Evolutionary conservation across 202 grass and related monocot genomes (phyloP).

Genomic region (Eragrostis tef): DNA sequence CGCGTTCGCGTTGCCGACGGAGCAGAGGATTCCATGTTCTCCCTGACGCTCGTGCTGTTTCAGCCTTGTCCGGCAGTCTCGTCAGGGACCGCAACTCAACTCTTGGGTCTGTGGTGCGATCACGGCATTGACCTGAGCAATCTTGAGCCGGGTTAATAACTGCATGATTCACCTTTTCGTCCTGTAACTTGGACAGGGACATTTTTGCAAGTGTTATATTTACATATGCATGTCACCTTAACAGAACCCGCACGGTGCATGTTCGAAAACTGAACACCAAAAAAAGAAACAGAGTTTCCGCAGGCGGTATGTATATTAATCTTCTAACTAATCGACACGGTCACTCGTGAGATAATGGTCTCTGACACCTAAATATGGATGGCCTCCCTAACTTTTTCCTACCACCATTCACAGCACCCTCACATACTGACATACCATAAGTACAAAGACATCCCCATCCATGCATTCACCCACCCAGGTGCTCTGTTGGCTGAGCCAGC

Average conservation of each 20-base stretch:
- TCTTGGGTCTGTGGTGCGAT: not conserved
- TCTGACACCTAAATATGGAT: not conserved
- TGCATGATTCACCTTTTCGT: too few relatives aligned
- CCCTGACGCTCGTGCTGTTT: not conserved
- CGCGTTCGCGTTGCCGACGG: not conserved
- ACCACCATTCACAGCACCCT: slow-evolving; percentile 8
- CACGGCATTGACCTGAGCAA: not conserved
- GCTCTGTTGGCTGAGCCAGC: not conserved
- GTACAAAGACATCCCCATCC: not conserved
- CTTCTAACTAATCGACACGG: not conserved
- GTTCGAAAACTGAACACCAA: slow-evolving; percentile 1
- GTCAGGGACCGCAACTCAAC: not conserved
- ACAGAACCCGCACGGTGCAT: not conserved
- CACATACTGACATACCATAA: not conserved
- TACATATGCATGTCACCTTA: not conserved
- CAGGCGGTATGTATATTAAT: slow-evolving; percentile 1
- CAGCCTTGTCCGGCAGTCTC: not conserved
- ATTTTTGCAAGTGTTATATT: not conserved
- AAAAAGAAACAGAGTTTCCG: not conserved
- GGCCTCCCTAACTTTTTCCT: not conserved
- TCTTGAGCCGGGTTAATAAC: not conserved
- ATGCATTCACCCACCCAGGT: too few relatives aligned
- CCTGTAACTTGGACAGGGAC: too few relatives aligned
- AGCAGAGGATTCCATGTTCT: not conserved
- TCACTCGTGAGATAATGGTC: not conserved